phyloP scores from a whole-genome alignment of 139 green algal species.

The Diplosphaera chodatii region DNA sequence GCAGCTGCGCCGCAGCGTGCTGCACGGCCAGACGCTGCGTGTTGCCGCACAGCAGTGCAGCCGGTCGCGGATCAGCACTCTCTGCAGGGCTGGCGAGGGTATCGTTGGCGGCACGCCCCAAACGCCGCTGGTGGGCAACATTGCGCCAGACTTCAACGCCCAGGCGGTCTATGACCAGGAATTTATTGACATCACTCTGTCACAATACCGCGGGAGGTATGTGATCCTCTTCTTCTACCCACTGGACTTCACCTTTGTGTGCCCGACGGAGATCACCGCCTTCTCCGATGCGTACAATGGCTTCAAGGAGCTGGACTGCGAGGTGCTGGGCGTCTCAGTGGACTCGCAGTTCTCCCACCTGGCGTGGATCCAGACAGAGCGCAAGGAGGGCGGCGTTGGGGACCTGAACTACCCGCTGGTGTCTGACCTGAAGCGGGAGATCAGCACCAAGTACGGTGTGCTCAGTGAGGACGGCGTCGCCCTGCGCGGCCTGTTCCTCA shows the following conservation, averaged over 20 bases:
- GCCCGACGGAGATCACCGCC: slow-evolving; percentile 97
- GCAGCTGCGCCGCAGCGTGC: background rate
- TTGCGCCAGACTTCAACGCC: slow-evolving; percentile 88
- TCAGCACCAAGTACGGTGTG: slow-evolving; percentile 79
- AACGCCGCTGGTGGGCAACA: slow-evolving; percentile 63
- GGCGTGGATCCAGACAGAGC: slow-evolving; percentile 95
- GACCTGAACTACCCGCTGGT: slow-evolving; percentile 96
- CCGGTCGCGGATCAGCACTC: background rate
- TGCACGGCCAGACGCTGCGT: background rate
- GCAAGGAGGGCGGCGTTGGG: slow-evolving; percentile 83
- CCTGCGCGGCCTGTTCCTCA: slow-evolving; percentile 92
- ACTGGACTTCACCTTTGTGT: slow-evolving; percentile 75
- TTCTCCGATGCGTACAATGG: slow-evolving; percentile 92
- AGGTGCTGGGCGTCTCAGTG: slow-evolving; percentile 86
- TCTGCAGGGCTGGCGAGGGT: background rate
- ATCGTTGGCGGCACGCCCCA: background rate
- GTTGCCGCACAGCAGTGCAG: background rate
- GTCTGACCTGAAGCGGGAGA: slow-evolving; percentile 92
- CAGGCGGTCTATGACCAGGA: slow-evolving; percentile 90
- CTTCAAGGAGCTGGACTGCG: slow-evolving; percentile 82
- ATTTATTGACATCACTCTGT: slow-evolving; percentile 86
- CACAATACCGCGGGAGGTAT: slow-evolving; percentile 91
- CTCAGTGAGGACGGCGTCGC: slow-evolving; percentile 81
- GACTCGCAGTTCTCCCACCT: slow-evolving; percentile 97
- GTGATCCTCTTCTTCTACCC: slow-evolving; percentile 99